These are phyloP conservation scores for Chytriomyces sp. DNA, from an alignment of 192 early-diverging fungal genomes.

Conservation along the genomic window DNA sequence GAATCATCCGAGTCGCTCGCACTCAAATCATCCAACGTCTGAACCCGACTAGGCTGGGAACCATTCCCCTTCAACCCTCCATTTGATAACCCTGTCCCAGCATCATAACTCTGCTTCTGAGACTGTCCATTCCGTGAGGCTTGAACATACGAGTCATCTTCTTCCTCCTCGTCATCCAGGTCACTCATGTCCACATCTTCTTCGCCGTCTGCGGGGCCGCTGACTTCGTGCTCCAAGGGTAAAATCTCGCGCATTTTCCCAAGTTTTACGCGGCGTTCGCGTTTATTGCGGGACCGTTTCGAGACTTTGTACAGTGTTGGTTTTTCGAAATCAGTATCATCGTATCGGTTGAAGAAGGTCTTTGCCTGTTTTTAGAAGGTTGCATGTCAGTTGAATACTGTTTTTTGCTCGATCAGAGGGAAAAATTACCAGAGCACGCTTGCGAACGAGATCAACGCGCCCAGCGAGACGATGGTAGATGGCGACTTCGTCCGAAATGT, in stretches of 20 bases:
- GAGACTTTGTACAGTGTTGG: constrained; percentile 7
- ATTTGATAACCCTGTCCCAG: not conserved
- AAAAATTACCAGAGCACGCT: constrained; percentile 19
- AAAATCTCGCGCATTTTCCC: constrained; percentile 15
- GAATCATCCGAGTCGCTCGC: not conserved
- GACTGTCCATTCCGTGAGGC: not conserved
- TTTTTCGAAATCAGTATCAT: not conserved
- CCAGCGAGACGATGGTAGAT: constrained; percentile 17
- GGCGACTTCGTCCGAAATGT: constrained; percentile 29
- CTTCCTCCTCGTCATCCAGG: constrained; percentile 19
- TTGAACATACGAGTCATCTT: not conserved
- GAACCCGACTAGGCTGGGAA: not conserved
- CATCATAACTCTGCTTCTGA: not conserved
- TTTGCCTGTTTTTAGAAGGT: too few relatives aligned
- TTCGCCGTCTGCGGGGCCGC: not conserved
- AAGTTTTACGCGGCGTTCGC: constrained; percentile 1
- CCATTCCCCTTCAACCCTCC: not conserved
- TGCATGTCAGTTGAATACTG: too few relatives aligned
- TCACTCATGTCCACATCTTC: not conserved
- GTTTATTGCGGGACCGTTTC: not conserved
- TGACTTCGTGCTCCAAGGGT: not conserved
- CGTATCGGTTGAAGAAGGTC: not conserved
- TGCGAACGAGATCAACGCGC: constrained; percentile 18
- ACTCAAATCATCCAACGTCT: not conserved
- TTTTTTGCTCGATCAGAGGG: too few relatives aligned